These are phyloP conservation scores for Penicillium sp. DNA, from an alignment of 2,329 filamentous ascomycete genomes.

Conservation along the genomic window DNA sequence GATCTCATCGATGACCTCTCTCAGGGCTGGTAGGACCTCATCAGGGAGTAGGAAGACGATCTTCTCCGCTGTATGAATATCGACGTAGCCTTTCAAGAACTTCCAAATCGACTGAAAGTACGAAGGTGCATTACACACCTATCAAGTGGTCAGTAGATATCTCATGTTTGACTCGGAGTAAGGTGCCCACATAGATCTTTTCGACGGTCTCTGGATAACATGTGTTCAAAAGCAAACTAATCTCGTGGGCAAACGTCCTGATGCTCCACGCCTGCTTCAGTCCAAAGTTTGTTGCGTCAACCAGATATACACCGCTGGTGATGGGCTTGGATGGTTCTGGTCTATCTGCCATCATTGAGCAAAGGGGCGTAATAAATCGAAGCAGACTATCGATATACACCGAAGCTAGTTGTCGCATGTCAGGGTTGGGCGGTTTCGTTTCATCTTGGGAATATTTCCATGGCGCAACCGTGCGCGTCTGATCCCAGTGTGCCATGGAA, in stretches of 20 bases:
- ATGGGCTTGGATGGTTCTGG: constrained; percentile 7
- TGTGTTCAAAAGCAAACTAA: constrained; percentile 27
- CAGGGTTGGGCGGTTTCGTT: constrained; percentile 1
- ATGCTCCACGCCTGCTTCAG: constrained; percentile 27
- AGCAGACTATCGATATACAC: constrained; percentile 20
- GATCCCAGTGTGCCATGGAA: constrained; percentile 18
- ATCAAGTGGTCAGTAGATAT: background rate
- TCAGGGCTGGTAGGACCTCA: constrained; percentile 18
- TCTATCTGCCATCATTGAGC: constrained; percentile 20
- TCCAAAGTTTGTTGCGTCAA: constrained; percentile 21
- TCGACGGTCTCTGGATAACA: constrained; percentile 31
- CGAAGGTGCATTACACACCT: constrained; percentile 29
- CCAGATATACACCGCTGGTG: constrained; percentile 20
- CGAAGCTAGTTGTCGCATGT: constrained; percentile 24
- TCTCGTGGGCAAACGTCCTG: constrained; percentile 21
- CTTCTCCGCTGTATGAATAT: constrained; percentile 28
- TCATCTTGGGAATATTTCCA: background rate
- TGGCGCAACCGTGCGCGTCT: constrained; percentile 5
- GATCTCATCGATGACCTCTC: constrained; percentile 16
- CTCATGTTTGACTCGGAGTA: background rate
- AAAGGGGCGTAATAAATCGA: constrained; percentile 27
- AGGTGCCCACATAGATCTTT: background rate
- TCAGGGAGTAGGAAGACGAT: constrained; percentile 17
- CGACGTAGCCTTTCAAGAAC: constrained; percentile 26
- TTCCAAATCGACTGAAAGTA: constrained; percentile 28